Conservation (phyloP, 2,329 filamentous ascomycete genomes). For the Simplicillium sp. region DNA sequence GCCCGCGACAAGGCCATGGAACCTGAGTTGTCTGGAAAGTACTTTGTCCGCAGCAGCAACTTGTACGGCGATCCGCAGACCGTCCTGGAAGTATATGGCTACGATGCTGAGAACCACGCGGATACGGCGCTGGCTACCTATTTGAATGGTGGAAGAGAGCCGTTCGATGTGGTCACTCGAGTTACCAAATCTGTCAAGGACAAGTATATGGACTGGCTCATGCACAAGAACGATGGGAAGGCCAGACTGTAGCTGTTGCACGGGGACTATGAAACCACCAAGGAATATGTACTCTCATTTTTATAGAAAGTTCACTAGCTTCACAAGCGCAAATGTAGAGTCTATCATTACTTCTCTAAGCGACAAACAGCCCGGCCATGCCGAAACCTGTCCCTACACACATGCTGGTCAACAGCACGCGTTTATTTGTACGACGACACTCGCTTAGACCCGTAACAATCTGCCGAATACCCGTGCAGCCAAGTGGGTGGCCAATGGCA, state of each 20-base stretch:
- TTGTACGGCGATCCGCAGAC: conserved; percentile 38
- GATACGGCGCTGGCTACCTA: no score
- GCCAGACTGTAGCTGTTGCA: no score
- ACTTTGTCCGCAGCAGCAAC: conserved; percentile 30
- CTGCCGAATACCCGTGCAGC: conserved; percentile 74
- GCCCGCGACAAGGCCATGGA: conserved; percentile 30
- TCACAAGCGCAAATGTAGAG: no score
- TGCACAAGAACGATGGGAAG: no score
- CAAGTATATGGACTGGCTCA: no score
- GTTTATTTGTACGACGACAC: conserved; percentile 61
- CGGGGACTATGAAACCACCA: no score
- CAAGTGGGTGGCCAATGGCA: conserved; percentile 79
- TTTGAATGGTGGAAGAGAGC: no score
- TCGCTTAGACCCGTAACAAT: conserved; percentile 53
- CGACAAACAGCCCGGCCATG: conserved; percentile 58
- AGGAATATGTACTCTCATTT: no score
- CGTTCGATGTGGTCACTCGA: no score
- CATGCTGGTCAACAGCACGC: conserved; percentile 65
- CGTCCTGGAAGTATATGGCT: conserved; percentile 36
- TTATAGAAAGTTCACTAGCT: no score
- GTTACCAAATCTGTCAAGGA: no score
- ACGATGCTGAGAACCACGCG: conserved; percentile 37
- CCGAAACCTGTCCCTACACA: conserved; percentile 73
- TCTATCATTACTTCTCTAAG: no score
- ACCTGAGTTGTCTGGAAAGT: conserved; percentile 25